Base-by-base conservation (phyloP, 495 filamentous ascomycete species). In the Aspergillus ellipticus region DNA sequence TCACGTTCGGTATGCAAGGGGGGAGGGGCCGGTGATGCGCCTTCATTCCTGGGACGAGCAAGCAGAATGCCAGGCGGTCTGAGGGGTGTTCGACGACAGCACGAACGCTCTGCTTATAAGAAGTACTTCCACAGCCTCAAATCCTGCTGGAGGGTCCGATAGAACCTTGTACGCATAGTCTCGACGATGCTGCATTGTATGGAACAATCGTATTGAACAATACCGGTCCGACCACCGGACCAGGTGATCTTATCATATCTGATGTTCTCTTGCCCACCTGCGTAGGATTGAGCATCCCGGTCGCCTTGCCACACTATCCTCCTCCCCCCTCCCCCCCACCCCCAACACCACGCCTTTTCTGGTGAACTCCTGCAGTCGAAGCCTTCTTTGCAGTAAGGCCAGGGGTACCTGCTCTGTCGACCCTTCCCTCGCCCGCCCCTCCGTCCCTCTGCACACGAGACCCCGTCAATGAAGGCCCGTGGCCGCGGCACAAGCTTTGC, bases 171-270 rank as follows among this genome's bases (percentile, higher is more conserved):
- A 28, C 24, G 3, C 24, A 28, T 3, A 3, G 7, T 28, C 24
- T 28, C 7, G 24, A 28, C 7, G 4, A 3, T 28, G 24, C 24
- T 28, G 24, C 24, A 28, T 28, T 28, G 24, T 7, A 28, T 28
- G 13, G 13, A 3, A 37, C 33, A 37, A 37, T 37, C 13, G 33
- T 37, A 37, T 37, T 37, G 11, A 11, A 37, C 11, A 11, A 37
- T 37, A 39, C 39, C 55, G 54, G 50, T 51, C 59, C 52, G 60
- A 59, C 49, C 57, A 45, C 19, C 49, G 54, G 39, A 41, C 48
- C 58, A 59, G 56, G 43, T 60, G 54, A 63, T 60, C 57, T 66
- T 62, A 66, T 66, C 63, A 60, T 62, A 66, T 66, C 60, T 60
- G 63, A 66, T 63, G 51, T 35, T 53, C 37, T 48, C 35, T 53